These are phyloP conservation scores for Fraxinus latifolia DNA, from an alignment of 305 asterid species.

Conservation along the genomic window DNA sequence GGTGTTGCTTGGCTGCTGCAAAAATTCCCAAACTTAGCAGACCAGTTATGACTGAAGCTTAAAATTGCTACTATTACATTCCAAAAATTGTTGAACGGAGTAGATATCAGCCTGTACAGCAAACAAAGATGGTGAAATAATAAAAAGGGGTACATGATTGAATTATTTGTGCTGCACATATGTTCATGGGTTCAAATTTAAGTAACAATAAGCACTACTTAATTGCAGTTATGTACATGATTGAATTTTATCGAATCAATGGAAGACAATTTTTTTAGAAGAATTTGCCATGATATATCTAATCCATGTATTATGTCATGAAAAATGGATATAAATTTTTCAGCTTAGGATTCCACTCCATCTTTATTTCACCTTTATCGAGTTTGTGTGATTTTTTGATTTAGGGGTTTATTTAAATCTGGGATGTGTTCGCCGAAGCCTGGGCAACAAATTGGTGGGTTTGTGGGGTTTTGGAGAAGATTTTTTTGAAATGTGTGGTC, in stretches of 20 bases:
- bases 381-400: too few species aligned
- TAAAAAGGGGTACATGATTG: not conserved
- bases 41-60: slow-evolving; percentile 34
- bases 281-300: too few species aligned
- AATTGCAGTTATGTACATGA: not conserved
- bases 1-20: slow-evolving; percentile 84
- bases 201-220: not conserved
- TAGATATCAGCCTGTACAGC: not conserved
- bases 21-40: slow-evolving; percentile 63
- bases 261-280: too few species aligned
- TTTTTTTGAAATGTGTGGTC: too few species aligned
- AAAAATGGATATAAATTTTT: too few species aligned
- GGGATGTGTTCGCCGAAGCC: too few species aligned
- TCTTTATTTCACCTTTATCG: too few species aligned
- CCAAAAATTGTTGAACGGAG: not conserved
- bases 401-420: too few species aligned
- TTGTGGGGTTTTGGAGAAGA: too few species aligned
- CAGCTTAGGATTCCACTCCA: too few species aligned
- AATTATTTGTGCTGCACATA: not conserved
- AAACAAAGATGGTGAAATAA: not conserved
- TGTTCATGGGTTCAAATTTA: not conserved
- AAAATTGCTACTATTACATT: not conserved
- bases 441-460: too few species aligned
- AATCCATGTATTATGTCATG: too few species aligned
- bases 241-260: not conserved